Percentiles rank a stretch among this genome's conserved stretches.
Conservation (phyloP, 768 basidiomycete species). For the Hortiboletus campestris region DNA sequence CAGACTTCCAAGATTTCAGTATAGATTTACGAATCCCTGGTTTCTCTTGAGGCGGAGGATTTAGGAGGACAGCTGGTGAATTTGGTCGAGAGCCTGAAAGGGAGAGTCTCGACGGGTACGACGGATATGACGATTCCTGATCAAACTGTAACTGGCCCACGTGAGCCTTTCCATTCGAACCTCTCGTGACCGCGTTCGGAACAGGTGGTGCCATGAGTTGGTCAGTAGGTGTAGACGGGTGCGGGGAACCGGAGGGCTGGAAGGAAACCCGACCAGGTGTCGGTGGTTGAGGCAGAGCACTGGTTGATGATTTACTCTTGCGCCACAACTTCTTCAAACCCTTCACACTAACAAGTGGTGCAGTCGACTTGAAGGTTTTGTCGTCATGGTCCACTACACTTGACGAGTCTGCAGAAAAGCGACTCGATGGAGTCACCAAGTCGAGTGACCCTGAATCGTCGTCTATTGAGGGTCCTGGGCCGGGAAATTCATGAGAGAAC, state of each 20-base stretch:
- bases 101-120: constrained; percentile 32
- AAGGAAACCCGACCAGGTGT: constrained; percentile 39
- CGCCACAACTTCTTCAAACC: constrained; percentile 77
- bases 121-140: constrained; percentile 58
- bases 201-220: constrained; percentile 27
- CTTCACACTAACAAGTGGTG: constrained; percentile 71
- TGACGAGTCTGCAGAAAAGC: constrained; percentile 77
- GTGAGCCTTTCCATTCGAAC: constrained; percentile 25
- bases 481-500: constrained; percentile 19
- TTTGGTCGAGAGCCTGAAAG: constrained; percentile 33
- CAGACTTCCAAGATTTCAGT: constrained; percentile 61
- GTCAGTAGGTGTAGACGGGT: constrained; percentile 37
- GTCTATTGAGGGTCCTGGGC: constrained; percentile 24
- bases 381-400: constrained; percentile 33
- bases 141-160: constrained; percentile 62
- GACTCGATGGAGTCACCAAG: constrained; percentile 44
- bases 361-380: constrained; percentile 27
- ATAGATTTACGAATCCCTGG: constrained; percentile 63
- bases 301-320: constrained; percentile 53
- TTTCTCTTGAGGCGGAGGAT: constrained; percentile 39
- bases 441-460: constrained; percentile 14
- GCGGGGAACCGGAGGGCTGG: constrained; percentile 23
- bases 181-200: constrained; percentile 17
- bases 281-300: constrained; percentile 35
- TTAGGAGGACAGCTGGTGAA: constrained; percentile 20